A percentile compares a stretch with the other conserved stretches of the same genome.
phyloP scores from a whole-genome alignment of 148 eudicot genomes.

The Arctostaphylos glauca region DNA sequence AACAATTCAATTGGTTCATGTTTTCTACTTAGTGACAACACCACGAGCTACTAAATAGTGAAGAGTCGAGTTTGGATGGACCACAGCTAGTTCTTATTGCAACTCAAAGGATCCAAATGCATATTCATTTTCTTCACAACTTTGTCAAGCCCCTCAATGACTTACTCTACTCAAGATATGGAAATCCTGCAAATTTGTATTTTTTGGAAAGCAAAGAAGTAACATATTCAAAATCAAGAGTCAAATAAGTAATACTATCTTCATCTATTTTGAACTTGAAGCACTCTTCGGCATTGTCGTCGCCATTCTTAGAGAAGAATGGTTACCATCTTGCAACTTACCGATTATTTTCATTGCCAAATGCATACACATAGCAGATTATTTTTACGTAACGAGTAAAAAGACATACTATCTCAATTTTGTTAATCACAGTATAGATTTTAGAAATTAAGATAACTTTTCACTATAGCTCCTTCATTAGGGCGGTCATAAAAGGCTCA shows the following conservation, averaged over 20 bases:
- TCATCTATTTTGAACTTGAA: slow-evolving; percentile 86
- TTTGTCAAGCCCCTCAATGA: slow-evolving; percentile 74
- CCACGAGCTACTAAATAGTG: slow-evolving; percentile 20
- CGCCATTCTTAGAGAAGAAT: slow-evolving; percentile 72
- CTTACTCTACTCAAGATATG: slow-evolving; percentile 63
- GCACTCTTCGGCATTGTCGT: slow-evolving; percentile 53
- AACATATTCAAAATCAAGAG: neutral
- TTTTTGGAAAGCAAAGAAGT: neutral
- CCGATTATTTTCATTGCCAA: slow-evolving; percentile 78
- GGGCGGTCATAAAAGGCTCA: slow-evolving; percentile 48
- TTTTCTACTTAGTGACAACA: too few relatives aligned
- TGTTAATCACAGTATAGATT: too few relatives aligned
- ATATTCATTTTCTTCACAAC: slow-evolving; percentile 81
- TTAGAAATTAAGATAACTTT: slow-evolving; percentile 32
- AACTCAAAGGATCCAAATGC: slow-evolving; percentile 76
- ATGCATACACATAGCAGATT: neutral
- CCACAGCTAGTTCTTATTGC: slow-evolving; percentile 69
- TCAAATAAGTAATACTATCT: slow-evolving; percentile 34
- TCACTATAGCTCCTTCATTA: slow-evolving; percentile 75
- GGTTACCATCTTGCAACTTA: slow-evolving; percentile 78
- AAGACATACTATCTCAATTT: too few relatives aligned
- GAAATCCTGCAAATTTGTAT: neutral
- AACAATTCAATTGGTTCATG: too few relatives aligned
- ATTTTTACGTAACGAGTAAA: slow-evolving; percentile 2
- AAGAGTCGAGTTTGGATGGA: slow-evolving; percentile 79